phyloP scores from a whole-genome alignment of 768 basidiomycete species.

The Fistulinella prunicolor region DNA sequence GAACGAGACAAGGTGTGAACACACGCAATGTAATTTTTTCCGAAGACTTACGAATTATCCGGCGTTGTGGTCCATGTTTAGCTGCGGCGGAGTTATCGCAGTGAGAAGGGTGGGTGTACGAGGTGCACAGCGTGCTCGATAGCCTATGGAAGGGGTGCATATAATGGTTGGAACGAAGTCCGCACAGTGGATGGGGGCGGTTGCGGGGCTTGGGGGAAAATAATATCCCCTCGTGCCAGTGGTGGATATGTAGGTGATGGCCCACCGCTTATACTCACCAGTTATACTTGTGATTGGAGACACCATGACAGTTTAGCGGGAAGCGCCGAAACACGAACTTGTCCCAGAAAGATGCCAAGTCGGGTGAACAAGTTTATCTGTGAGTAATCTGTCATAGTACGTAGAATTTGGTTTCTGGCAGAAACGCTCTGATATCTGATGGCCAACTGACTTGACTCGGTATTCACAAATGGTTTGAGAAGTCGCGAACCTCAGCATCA shows the following conservation, averaged over 20 bases:
- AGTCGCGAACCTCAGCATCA: no score
- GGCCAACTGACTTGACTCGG: no score
- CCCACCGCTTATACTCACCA: constrained; percentile 34
- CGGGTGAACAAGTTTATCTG: constrained; percentile 75
- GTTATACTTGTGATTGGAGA: constrained; percentile 26
- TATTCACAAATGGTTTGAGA: no score
- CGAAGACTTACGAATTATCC: constrained; percentile 13
- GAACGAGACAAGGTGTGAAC: constrained; percentile 27
- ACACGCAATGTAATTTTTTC: constrained; percentile 20
- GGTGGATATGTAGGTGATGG: constrained; percentile 20
- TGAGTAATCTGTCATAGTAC: constrained; percentile 86
- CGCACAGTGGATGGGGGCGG: constrained; percentile 26
- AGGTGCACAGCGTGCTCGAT: constrained; percentile 12
- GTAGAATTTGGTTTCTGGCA: no score
- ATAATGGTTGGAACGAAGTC: constrained; percentile 29
- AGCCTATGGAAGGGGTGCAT: constrained; percentile 21
- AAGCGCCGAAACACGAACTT: constrained; percentile 20
- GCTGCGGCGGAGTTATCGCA: constrained; percentile 3
- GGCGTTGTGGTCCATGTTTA: constrained; percentile 15
- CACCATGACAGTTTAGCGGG: constrained; percentile 29
- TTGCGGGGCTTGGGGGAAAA: constrained; percentile 25
- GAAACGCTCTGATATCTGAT: no score
- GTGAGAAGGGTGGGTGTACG: constrained; percentile 14
- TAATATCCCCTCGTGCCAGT: constrained; percentile 14
- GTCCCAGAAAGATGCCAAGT: constrained; percentile 48